Percentiles rank a stretch among this genome's conserved stretches.
These are phyloP conservation scores for Trichomonascus vanleenenianus DNA, from an alignment of 805 yeast species.

Conservation along the genomic window DNA sequence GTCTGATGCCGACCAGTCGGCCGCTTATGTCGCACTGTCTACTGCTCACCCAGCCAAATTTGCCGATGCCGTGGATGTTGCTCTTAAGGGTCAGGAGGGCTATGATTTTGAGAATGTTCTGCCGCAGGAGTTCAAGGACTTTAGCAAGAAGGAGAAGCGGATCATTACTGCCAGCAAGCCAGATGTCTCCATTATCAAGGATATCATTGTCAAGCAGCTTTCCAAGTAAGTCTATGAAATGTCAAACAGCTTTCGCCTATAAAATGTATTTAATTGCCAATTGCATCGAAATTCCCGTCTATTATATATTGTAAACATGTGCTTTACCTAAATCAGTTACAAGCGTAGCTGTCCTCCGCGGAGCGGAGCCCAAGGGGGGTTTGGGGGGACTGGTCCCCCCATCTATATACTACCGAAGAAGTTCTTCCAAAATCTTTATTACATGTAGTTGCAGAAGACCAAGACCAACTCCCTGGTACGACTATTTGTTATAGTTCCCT, in stretches of 20 bases:
- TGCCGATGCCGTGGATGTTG: conserved; percentile 87
- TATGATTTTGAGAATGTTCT: conserved; percentile 85
- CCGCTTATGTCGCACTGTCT: conserved; percentile 64
- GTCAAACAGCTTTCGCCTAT: background rate
- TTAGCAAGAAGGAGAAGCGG: conserved; percentile 66
- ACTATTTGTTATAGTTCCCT: too few relatives aligned
- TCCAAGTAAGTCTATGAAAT: background rate
- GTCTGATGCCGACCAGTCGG: conserved; percentile 33
- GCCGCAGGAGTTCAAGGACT: conserved; percentile 75
- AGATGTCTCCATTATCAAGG: conserved; percentile 66
- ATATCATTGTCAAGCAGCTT: conserved; percentile 66
- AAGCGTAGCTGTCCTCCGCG: too few relatives aligned
- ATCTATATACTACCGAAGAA: too few relatives aligned
- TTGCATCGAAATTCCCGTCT: too few relatives aligned
- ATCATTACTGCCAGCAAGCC: conserved; percentile 63
- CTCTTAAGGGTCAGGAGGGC: conserved; percentile 55
- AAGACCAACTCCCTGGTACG: too few relatives aligned
- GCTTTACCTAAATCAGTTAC: too few relatives aligned
- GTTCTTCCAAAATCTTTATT: too few relatives aligned
- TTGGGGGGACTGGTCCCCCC: too few relatives aligned
- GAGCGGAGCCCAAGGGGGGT: too few relatives aligned
- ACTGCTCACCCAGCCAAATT: conserved; percentile 99
- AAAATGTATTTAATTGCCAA: background rate
- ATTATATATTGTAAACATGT: too few relatives aligned
- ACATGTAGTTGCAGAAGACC: too few relatives aligned